Evolutionary conservation across 2,329 filamentous ascomycete species (phyloP).

Genomic region (Xylariomycetidae sp.): DNA sequence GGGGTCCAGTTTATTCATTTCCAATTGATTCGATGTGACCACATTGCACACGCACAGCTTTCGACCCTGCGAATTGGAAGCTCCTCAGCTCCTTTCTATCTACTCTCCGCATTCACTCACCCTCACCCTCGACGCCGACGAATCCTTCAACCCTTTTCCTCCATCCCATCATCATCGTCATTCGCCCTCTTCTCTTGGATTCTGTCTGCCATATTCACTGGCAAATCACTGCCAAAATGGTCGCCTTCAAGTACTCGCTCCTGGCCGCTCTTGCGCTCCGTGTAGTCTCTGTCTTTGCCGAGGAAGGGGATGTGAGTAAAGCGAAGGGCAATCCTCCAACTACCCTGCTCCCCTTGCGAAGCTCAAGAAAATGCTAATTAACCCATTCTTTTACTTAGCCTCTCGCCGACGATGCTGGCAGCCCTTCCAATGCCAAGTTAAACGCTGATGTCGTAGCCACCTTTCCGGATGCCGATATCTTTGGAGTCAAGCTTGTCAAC

Average conservation of each 20-base stretch:
- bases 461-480: slow-evolving; percentile 72
- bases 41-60: background rate
- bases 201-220: slow-evolving; percentile 1
- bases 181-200: background rate
- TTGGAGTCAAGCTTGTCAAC: slow-evolving; percentile 94
- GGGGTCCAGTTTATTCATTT: too few relatives aligned
- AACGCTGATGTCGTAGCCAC: slow-evolving; percentile 61
- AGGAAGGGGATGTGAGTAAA: slow-evolving; percentile 16
- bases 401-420: slow-evolving; percentile 20
- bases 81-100: background rate
- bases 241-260: slow-evolving; percentile 28
- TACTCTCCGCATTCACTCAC: background rate
- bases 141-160: too few relatives aligned
- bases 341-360: background rate
- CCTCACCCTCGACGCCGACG: too few relatives aligned
- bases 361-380: slow-evolving; percentile 3
- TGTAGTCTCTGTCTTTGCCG: slow-evolving; percentile 27
- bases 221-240: slow-evolving; percentile 20
- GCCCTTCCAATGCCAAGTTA: slow-evolving; percentile 38
- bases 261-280: slow-evolving; percentile 29
- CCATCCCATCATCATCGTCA: background rate
- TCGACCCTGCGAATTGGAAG: background rate
- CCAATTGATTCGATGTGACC: background rate
- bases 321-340: background rate
- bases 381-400: slow-evolving; percentile 12